phyloP scores from a whole-genome alignment of 306 rosid genomes.

The Glycine latifolia region DNA sequence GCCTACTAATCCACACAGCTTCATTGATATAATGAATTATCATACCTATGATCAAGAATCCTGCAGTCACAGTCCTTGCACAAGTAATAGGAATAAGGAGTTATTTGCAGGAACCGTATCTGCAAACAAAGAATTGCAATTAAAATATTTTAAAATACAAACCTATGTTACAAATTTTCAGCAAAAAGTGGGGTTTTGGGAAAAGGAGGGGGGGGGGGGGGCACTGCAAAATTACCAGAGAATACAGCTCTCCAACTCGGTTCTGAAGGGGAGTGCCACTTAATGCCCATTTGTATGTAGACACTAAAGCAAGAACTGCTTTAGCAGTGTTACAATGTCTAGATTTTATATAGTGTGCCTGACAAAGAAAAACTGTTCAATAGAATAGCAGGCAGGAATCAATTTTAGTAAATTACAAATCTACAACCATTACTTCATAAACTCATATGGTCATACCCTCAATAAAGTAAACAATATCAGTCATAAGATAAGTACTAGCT shows the following conservation, averaged over 20 bases:
- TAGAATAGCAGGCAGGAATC: background rate
- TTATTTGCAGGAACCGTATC: conserved; percentile 85
- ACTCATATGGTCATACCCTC: background rate
- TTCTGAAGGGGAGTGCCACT: conserved; percentile 95
- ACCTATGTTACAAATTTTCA: conserved; percentile 2
- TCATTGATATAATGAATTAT: conserved; percentile 14
- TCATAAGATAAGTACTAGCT: no score
- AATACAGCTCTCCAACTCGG: conserved; percentile 86
- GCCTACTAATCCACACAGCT: background rate
- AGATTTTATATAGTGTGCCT: conserved; percentile 90
- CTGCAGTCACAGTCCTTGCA: conserved; percentile 96
- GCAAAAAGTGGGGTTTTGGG: background rate
- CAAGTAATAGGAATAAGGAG: conserved; percentile 81
- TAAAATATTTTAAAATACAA: conserved; percentile 38
- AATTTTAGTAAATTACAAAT: background rate
- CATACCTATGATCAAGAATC: conserved; percentile 79
- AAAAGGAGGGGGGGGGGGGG: no score
- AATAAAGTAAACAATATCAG: background rate
- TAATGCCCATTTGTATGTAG: conserved; percentile 90
- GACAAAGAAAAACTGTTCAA: conserved; percentile 25
- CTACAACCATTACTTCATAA: background rate
- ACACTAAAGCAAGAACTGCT: conserved; percentile 85
- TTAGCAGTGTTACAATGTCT: conserved; percentile 75
- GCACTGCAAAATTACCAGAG: conserved; percentile 63
- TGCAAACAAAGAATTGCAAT: conserved; percentile 53